These are phyloP conservation scores for Pythium periplocum DNA, from an alignment of 352 stramenopile species.

Conservation along the genomic window DNA sequence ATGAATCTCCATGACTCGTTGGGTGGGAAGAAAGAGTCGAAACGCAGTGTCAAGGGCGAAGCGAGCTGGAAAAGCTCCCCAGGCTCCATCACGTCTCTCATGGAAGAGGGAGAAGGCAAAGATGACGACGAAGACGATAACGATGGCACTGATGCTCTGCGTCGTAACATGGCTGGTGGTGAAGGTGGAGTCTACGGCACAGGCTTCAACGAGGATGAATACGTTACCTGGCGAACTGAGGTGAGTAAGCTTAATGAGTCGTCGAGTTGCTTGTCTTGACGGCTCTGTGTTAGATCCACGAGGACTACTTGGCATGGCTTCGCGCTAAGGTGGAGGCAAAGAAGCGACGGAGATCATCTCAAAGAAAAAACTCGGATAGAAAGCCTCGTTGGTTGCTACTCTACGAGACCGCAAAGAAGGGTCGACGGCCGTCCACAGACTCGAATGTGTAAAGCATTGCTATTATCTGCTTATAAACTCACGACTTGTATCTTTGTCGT, in stretches of 20 bases:
- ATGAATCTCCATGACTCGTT: constrained; percentile 4
- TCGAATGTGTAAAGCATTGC: neutral
- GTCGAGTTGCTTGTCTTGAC: neutral
- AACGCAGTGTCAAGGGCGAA: constrained; percentile 13
- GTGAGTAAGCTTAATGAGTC: constrained; percentile 6
- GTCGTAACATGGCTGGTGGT: constrained; percentile 12
- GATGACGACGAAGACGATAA: constrained; percentile 16
- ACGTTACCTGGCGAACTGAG: constrained; percentile 59
- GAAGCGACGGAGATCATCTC: constrained; percentile 31
- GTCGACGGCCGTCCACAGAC: constrained; percentile 2
- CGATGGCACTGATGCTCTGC: neutral
- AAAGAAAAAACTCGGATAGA: constrained; percentile 50
- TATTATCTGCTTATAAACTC: no score
- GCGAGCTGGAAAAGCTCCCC: constrained; percentile 15
- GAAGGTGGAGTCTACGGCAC: constrained; percentile 23
- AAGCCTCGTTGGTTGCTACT: constrained; percentile 67
- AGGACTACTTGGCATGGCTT: constrained; percentile 69
- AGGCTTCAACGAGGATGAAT: constrained; percentile 55
- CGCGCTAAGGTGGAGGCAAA: constrained; percentile 52
- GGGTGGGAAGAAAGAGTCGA: constrained; percentile 10
- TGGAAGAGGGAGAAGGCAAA: constrained; percentile 8
- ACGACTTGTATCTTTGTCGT: no score
- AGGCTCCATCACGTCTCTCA: constrained; percentile 12
- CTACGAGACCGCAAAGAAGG: constrained; percentile 51
- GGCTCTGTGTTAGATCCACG: constrained; percentile 36